A percentile compares a stretch with the other conserved stretches of the same genome.
These are phyloP conservation scores for Kodamaea laetipori DNA, from an alignment of 805 yeast species.

Conservation along the genomic window DNA sequence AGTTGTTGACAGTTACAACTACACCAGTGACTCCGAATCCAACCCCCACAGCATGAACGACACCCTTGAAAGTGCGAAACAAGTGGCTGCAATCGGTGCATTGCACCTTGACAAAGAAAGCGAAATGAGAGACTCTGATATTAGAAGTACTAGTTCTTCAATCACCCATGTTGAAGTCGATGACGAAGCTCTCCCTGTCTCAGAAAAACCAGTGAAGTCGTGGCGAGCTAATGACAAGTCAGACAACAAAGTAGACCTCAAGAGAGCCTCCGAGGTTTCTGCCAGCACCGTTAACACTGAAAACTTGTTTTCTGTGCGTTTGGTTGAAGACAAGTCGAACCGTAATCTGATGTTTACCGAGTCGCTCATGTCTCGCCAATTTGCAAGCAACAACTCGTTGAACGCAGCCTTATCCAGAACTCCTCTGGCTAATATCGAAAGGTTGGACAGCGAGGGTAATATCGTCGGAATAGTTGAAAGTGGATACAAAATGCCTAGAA, in stretches of 20 bases:
- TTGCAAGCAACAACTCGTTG: slow-evolving; percentile 28
- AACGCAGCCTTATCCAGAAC: slow-evolving; percentile 29
- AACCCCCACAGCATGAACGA: slow-evolving; percentile 27
- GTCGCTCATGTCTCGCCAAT: slow-evolving; percentile 21
- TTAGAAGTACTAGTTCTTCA: slow-evolving; percentile 46
- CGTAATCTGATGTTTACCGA: slow-evolving; percentile 35
- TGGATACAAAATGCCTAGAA: slow-evolving; percentile 31
- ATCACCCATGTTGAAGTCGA: slow-evolving; percentile 52
- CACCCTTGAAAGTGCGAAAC: slow-evolving; percentile 31
- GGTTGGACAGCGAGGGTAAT: slow-evolving; percentile 49
- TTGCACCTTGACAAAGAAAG: slow-evolving; percentile 43
- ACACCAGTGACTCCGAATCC: neutral
- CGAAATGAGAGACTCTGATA: slow-evolving; percentile 11
- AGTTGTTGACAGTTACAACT: neutral
- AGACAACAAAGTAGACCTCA: slow-evolving; percentile 27
- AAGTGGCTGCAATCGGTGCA: slow-evolving; percentile 53
- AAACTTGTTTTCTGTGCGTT: slow-evolving; percentile 74
- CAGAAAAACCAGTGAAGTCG: slow-evolving; percentile 42
- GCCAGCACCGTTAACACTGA: slow-evolving; percentile 84
- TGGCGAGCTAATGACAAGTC: slow-evolving; percentile 45
- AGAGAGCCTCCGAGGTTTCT: slow-evolving; percentile 73
- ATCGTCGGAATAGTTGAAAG: slow-evolving; percentile 27
- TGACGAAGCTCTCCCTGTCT: slow-evolving; percentile 31
- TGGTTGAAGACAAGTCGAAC: slow-evolving; percentile 58
- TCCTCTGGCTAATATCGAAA: slow-evolving; percentile 46